Percentiles rank a stretch among this genome's conserved stretches.
These are phyloP conservation scores for Penicillium sp. DNA, from an alignment of 2,329 filamentous ascomycete species.

Conservation along the genomic window DNA sequence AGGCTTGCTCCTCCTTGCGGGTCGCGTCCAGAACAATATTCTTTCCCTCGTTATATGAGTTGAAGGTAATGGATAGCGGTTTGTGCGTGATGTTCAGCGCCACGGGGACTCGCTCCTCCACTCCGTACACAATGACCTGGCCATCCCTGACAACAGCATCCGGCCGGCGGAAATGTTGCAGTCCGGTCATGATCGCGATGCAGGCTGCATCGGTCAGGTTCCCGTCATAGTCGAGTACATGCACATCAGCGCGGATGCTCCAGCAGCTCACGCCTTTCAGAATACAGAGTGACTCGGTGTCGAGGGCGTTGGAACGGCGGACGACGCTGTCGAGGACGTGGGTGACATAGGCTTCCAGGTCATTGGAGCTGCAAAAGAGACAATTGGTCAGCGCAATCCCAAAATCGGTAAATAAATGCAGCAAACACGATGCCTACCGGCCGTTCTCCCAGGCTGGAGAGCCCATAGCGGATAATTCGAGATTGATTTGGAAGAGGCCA, in stretches of 20 bases:
- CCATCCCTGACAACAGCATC: conserved; percentile 88
- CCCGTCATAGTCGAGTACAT: conserved; percentile 89
- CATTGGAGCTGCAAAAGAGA: conserved; percentile 63
- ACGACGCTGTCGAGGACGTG: conserved; percentile 92
- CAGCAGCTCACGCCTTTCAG: conserved; percentile 90
- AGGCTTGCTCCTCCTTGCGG: conserved; percentile 54
- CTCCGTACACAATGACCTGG: conserved; percentile 79
- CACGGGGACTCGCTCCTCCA: conserved; percentile 86
- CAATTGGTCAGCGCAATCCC: conserved; percentile 9
- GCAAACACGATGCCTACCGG: conserved; percentile 53
- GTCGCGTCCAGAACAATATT: conserved; percentile 52
- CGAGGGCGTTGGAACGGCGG: conserved; percentile 86
- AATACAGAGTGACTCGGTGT: conserved; percentile 94
- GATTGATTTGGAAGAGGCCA: conserved; percentile 88
- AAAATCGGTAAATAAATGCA: background rate
- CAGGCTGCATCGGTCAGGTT: conserved; percentile 86
- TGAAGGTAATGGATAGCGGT: conserved; percentile 89
- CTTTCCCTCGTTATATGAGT: conserved; percentile 66
- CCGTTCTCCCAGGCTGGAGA: conserved; percentile 88
- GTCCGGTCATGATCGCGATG: conserved; percentile 81
- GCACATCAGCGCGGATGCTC: conserved; percentile 86
- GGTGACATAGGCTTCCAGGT: conserved; percentile 83
- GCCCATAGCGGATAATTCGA: conserved; percentile 90
- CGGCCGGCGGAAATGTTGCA: conserved; percentile 89
- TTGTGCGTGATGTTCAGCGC: conserved; percentile 89